Evolutionary conservation across 371 early-diverging fungal genomes (phyloP), one percentile per base, ranked within the genome.

Genomic region (Actinomortierella ambigua): DNA sequence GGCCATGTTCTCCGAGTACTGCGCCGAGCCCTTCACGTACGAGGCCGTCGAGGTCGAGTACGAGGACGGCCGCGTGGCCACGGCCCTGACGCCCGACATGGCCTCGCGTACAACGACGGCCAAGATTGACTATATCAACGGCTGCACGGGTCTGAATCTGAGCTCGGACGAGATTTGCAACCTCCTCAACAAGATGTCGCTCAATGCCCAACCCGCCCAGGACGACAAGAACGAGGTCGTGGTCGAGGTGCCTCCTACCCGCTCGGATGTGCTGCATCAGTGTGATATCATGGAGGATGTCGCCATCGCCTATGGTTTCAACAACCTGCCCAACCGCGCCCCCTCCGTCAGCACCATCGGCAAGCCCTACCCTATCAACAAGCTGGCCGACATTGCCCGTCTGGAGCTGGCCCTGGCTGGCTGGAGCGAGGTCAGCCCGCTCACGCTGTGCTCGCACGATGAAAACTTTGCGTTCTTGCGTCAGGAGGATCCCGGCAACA

Each of bases 231-330:
- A 87, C 28, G 79, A 85, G 41, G 65, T 97, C 24, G 76, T 78
- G n/a, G 95, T 97, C n/a, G 80, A 82, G 39, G 88, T 98, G 3
- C 97, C 98, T 39, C 88, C 90, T 15, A 95, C 98, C 43, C 90
- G 99, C 55, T 89, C 92, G 73, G 99, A 99, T 79, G 91, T 99
- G 52, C 83, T 99, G 59, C 99, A 99, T 65, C 91, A 93, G 56
- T 95, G 95, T 78, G 99, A 99, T 84, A 85, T 99, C 53, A 95
- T 98, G 88, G 99, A 99, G 83, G 99, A 99, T 80, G 93, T 98
- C 34, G 98, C 98, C n/a, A 94, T 99, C 60, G 94, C 98, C n/a
- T 98, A 95, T 70, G 99, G 99, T 28, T 99, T 91, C 81, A 98
- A 99, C 84, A 97, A 97, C 63, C 88, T 99, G 69, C 86, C 88